phyloP scores from a whole-genome alignment of 2,329 filamentous ascomycete genomes.

The Huntiella moniliformis region DNA sequence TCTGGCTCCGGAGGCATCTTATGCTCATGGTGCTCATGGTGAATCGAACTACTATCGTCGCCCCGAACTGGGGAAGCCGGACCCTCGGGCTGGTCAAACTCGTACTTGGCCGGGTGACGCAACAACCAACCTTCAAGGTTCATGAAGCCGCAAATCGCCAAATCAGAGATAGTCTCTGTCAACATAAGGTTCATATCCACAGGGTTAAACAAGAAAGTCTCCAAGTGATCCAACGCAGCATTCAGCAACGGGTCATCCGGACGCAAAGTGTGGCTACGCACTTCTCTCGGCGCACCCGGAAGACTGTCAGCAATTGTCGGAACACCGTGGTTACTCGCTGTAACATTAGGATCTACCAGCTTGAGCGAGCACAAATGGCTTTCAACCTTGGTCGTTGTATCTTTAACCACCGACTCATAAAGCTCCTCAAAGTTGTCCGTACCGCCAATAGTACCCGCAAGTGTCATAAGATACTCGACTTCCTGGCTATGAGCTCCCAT shows the following conservation, averaged over 20 bases:
- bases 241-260: constrained; percentile 44
- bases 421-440: constrained; percentile 52
- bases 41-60: constrained; percentile 18
- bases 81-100: constrained; percentile 28
- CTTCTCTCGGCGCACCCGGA: constrained; percentile 41
- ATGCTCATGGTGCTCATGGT: background rate
- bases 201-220: constrained; percentile 73
- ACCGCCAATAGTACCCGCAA: constrained; percentile 51
- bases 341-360: constrained; percentile 43
- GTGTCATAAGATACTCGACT: constrained; percentile 48
- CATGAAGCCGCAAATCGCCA: constrained; percentile 71
- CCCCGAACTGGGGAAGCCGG: constrained; percentile 17
- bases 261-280: constrained; percentile 40
- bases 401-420: constrained; percentile 53
- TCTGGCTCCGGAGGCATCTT: constrained; percentile 24
- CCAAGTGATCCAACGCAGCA: constrained; percentile 50
- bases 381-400: constrained; percentile 50
- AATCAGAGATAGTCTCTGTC: constrained; percentile 63
- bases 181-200: constrained; percentile 80
- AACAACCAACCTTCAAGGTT: constrained; percentile 81
- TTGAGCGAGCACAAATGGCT: constrained; percentile 54
- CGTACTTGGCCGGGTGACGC: constrained; percentile 47
- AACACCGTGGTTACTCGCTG: constrained; percentile 35
- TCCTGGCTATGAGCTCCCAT: constrained; percentile 59
- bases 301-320: constrained; percentile 36